Percentiles rank a stretch among this genome's conserved stretches.
Conservation (phyloP, 2,329 filamentous ascomycete genomes). For the Paraconiothyrium brasiliense region DNA sequence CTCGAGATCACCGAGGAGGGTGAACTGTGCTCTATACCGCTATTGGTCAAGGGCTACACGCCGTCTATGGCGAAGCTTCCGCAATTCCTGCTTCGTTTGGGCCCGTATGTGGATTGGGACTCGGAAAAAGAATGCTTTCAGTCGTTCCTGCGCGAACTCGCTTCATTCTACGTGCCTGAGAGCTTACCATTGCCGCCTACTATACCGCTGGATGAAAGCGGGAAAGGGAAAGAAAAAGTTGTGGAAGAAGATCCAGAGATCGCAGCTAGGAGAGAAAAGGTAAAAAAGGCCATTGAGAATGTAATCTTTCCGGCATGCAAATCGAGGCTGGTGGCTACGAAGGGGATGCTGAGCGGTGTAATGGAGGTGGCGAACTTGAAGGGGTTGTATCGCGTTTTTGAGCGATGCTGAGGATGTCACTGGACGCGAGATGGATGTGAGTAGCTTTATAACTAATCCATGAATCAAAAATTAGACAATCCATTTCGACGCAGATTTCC, state of each 20-base stretch:
- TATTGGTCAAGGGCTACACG: constrained; percentile 88
- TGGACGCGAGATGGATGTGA: too few species aligned
- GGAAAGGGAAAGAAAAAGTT: constrained; percentile 31
- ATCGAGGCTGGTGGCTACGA: constrained; percentile 82
- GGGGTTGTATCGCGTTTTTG: constrained; percentile 92
- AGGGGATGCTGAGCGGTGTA: constrained; percentile 76
- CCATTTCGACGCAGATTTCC: not conserved
- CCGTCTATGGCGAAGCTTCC: constrained; percentile 88
- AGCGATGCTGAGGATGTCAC: constrained; percentile 72
- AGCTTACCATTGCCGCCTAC: constrained; percentile 67
- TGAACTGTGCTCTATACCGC: constrained; percentile 79
- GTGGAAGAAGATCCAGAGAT: constrained; percentile 53
- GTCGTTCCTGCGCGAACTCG: constrained; percentile 84
- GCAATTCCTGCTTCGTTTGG: constrained; percentile 84
- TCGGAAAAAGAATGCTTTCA: constrained; percentile 88
- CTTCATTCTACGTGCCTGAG: constrained; percentile 90
- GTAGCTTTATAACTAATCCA: too few species aligned
- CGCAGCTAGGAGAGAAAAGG: constrained; percentile 67
- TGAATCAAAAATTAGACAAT: too few species aligned
- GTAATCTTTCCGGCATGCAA: constrained; percentile 91
- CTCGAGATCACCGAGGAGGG: constrained; percentile 82
- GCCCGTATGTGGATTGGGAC: constrained; percentile 87
- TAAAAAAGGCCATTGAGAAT: constrained; percentile 82
- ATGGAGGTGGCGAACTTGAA: constrained; percentile 92
- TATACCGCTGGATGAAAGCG: constrained; percentile 53